Base-by-base conservation (phyloP, 2,329 filamentous ascomycete species). In the Calonectria multiphialidica region DNA sequence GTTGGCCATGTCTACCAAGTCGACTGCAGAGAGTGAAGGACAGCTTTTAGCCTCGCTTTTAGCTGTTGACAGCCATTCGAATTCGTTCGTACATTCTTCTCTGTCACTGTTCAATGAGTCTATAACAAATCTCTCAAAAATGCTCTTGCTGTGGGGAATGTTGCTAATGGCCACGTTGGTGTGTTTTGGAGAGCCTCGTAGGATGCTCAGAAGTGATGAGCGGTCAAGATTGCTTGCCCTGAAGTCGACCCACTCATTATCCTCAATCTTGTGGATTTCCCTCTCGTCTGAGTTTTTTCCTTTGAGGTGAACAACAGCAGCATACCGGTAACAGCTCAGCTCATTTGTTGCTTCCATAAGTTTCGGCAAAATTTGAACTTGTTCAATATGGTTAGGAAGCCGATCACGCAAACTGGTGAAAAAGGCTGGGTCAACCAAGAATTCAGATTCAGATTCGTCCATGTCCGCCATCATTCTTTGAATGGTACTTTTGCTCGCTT, bases 1-100 rank as follows among this genome's bases (percentile, higher is more conserved):
- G 40, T 81, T 10, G 4, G 77, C 78, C 30, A 83, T 28, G 7
- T 77, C 62, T 0, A 66, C 71, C 7, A 81, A 55, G 13, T 79
- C 78, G 8, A 68, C 9, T 1, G 74, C 70, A 1, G 73, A 75
- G 4, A 74, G 70, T 1, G 73, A 76, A 5, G 67, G 47, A 21
- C 45, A 66, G 2, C n/a, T 21, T 28, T 74, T 3, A 2, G 74
- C 68, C 1, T 55, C 59, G 3, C 57, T 15, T 5, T 53, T 66
- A 6, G 57, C 18, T 1, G 44, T 18, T 13, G 40, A 25, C 5
- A 78, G 35, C 77, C 76, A 79, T 18, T 64, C 57, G 15, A 30
- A 55, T 37, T 66, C 21, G 4, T 18, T 21, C 6, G 23, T 10
- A 6, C 5, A 23, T 3, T 70, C 30, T 6, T 74, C 50, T 21